These are phyloP conservation scores for Tubosaeta sp. DNA, from an alignment of 768 basidiomycete species.

Conservation along the genomic window DNA sequence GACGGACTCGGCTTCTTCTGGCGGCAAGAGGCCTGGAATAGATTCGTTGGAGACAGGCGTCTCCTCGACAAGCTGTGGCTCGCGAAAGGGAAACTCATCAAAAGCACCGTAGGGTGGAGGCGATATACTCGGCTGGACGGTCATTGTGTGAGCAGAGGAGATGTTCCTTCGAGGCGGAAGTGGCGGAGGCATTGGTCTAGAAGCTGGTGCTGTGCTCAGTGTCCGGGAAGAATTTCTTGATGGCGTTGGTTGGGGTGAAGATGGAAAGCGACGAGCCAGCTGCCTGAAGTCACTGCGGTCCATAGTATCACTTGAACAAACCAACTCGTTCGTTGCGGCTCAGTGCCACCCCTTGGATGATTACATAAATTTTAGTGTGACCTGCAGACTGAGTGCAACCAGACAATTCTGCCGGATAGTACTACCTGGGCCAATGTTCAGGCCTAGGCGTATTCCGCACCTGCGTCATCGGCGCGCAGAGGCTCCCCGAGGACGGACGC, in stretches of 20 bases:
- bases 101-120: constrained; percentile 25
- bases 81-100: constrained; percentile 38
- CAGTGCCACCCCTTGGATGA: too few relatives aligned
- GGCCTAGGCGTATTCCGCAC: too few relatives aligned
- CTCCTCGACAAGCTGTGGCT: constrained; percentile 52
- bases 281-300: constrained; percentile 45
- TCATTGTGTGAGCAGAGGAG: constrained; percentile 37
- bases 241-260: constrained; percentile 43
- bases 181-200: constrained; percentile 33
- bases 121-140: constrained; percentile 25
- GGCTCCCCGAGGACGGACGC: too few relatives aligned
- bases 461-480: too few relatives aligned
- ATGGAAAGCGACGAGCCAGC: constrained; percentile 24
- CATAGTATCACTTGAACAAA: too few relatives aligned
- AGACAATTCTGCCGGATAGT: constrained; percentile 48
- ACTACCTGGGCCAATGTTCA: too few relatives aligned
- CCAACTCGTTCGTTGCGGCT: too few relatives aligned
- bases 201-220: constrained; percentile 24
- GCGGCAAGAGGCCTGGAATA: constrained; percentile 36
- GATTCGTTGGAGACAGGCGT: constrained; percentile 34
- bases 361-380: too few relatives aligned
- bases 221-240: constrained; percentile 29
- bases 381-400: too few relatives aligned
- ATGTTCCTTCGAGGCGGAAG: constrained; percentile 31
- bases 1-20: constrained; percentile 24